These are phyloP conservation scores for Selaginella moellendorffii DNA, from an alignment of 75 land plant species.

Conservation along the genomic window DNA sequence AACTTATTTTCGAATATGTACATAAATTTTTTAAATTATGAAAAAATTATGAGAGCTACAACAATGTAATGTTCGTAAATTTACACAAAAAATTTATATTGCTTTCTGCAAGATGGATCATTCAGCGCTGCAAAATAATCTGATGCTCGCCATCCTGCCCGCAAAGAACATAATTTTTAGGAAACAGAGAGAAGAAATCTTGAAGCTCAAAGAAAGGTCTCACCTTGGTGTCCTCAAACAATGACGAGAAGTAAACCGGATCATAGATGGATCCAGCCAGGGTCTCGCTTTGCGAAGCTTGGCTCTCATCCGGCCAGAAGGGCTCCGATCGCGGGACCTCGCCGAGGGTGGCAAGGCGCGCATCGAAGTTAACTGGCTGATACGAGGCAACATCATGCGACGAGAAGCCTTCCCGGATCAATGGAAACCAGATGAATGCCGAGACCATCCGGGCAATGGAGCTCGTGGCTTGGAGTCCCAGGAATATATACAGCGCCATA, in stretches of 20 bases:
- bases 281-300: neutral
- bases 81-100: too few relatives aligned
- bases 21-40: too few relatives aligned
- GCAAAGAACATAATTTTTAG: too few relatives aligned
- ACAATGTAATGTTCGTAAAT: too few relatives aligned
- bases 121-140: too few relatives aligned
- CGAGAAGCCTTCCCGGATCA: neutral
- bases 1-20: too few relatives aligned
- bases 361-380: neutral
- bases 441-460: neutral
- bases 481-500: neutral
- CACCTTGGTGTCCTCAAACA: neutral
- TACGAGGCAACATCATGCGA: neutral
- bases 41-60: too few relatives aligned
- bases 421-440: neutral
- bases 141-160: too few relatives aligned
- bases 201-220: too few relatives aligned
- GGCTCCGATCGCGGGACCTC: neutral
- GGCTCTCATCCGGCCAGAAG: neutral
- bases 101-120: too few relatives aligned
- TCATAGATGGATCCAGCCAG: neutral
- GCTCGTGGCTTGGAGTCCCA: neutral
- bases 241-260: neutral
- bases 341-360: neutral
- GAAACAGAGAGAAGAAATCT: too few relatives aligned